Evolutionary conservation across 257 asterid genomes (phyloP), one percentile per base, ranked within the genome.

Genomic region (Solanum rostratum): DNA sequence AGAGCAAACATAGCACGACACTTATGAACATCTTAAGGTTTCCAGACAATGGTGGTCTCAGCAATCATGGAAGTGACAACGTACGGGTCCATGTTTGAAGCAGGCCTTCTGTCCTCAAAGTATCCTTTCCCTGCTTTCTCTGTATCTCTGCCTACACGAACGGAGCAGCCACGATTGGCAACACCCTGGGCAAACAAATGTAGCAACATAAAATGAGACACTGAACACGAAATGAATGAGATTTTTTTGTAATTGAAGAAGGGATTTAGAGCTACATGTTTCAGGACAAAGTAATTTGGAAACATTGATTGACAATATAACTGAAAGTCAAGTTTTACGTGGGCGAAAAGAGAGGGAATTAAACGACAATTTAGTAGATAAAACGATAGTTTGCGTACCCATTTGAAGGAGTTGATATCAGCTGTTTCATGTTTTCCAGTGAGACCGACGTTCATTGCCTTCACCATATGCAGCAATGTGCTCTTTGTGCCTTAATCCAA

Each of bases 1-100:
- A 68, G 16, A 68, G 30, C 79, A 19, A 24, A 33, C 50, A 68
- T 18, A 37, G 27, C 9, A 0, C 37, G 27, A 68, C 16, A 2
- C 15, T 69, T 1, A 69, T 8, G 46, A 66, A 57, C 49, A 4
- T 68, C 66, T 91, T 81, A 90, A 55, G 85, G 84, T 87, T 92
- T 93, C 86, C 93, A 89, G 12, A 96, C 88, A 50, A 96, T 85
- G 69, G 99, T 96, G 49, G 98, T 96, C 88, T 96, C 95, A 15
- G 98, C 98, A 81, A 96, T 94, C 99, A 96, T 94, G 27, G 97
- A 90, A 54, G 99, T 96, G 55, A 96, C 98, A 5, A 88, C 55
- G n/a, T 94, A 96, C 0, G 99, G 99, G 83, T 96, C 99, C 99
- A 96, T 96, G 89, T 94, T 96, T 0, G 99, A 96, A 73, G 99